Percentiles rank a stretch among this genome's conserved stretches.
Evolutionary conservation across 371 early-diverging fungal species (phyloP).

Genomic region (Apophysomyces elegans): DNA sequence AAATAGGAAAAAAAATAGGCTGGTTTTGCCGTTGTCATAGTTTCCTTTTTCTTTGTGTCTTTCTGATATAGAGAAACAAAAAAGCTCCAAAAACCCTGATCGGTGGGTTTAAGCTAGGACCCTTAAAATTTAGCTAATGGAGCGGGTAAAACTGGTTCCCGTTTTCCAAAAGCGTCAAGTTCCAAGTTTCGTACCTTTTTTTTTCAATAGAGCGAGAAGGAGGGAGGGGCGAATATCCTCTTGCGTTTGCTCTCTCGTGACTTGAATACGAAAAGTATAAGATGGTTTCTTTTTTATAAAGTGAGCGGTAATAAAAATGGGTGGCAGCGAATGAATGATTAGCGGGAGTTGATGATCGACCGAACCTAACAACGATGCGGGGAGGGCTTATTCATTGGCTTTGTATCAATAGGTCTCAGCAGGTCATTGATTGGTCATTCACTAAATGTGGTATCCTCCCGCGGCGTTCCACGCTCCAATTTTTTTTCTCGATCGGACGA

Average conservation of each 20-base stretch:
- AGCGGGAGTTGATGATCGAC: slow-evolving; percentile 6
- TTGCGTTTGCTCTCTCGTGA: no score
- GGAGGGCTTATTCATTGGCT: slow-evolving; percentile 6
- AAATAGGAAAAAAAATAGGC: background rate
- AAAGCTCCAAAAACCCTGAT: slow-evolving; percentile 4
- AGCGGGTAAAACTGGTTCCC: slow-evolving; percentile 12
- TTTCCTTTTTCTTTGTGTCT: background rate
- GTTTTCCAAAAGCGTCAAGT: background rate
- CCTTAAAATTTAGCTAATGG: background rate
- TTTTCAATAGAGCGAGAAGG: background rate
- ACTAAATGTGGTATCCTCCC: slow-evolving; percentile 1
- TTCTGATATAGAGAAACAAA: background rate
- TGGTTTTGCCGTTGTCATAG: background rate
- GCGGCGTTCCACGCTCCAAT: background rate
- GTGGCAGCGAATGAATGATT: background rate
- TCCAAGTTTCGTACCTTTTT: background rate
- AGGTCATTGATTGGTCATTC: background rate
- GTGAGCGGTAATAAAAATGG: background rate
- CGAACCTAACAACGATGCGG: background rate
- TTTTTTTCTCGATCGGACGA: slow-evolving; percentile 4
- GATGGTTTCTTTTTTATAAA: no score
- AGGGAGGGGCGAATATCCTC: background rate
- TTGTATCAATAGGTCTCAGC: background rate
- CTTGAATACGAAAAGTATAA: no score
- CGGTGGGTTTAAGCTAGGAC: background rate